Percentiles rank a stretch among this genome's conserved stretches.
Conservation (phyloP, 2,329 filamentous ascomycete genomes). For the Pseudogymnoascus sp. region DNA sequence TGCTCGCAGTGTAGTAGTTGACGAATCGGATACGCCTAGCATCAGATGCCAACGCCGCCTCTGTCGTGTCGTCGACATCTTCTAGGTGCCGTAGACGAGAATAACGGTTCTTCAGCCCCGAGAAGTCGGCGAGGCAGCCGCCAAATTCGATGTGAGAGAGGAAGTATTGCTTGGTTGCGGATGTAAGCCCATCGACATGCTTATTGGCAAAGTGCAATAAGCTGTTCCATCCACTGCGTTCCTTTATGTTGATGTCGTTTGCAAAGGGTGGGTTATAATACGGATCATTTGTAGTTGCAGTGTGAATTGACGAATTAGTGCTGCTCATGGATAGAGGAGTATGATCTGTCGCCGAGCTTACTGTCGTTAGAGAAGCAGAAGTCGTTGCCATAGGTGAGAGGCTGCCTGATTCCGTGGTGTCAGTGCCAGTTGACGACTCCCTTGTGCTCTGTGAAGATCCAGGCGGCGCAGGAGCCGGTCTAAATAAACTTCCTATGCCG, state of each 20-base stretch:
- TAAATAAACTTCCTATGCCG: slow-evolving; percentile 71
- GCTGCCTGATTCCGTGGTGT: not conserved
- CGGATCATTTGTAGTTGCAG: slow-evolving; percentile 37
- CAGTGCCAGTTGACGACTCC: not conserved
- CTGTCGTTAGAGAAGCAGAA: not conserved
- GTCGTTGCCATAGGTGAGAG: not conserved
- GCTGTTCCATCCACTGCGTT: slow-evolving; percentile 60
- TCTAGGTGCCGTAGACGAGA: slow-evolving; percentile 61
- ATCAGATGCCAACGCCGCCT: slow-evolving; percentile 25
- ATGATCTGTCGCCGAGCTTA: not conserved
- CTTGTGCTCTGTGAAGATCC: slow-evolving; percentile 12
- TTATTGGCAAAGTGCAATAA: slow-evolving; percentile 74
- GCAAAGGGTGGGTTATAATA: slow-evolving; percentile 68
- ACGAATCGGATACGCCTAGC: slow-evolving; percentile 62
- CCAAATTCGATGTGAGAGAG: slow-evolving; percentile 79
- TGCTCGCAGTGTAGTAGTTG: slow-evolving; percentile 87
- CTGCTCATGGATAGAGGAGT: not conserved
- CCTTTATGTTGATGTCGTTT: slow-evolving; percentile 63
- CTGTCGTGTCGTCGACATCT: slow-evolving; percentile 50
- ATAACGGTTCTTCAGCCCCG: slow-evolving; percentile 62
- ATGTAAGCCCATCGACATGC: slow-evolving; percentile 62
- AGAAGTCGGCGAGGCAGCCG: slow-evolving; percentile 68
- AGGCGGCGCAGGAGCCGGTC: slow-evolving; percentile 34
- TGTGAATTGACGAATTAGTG: slow-evolving; percentile 18
- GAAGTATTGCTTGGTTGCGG: slow-evolving; percentile 65